Evolutionary conservation across 1,139 yeast genomes (phyloP), one percentile per base, ranked within the genome.

Genomic region (Yamadazyma trypodendri): DNA sequence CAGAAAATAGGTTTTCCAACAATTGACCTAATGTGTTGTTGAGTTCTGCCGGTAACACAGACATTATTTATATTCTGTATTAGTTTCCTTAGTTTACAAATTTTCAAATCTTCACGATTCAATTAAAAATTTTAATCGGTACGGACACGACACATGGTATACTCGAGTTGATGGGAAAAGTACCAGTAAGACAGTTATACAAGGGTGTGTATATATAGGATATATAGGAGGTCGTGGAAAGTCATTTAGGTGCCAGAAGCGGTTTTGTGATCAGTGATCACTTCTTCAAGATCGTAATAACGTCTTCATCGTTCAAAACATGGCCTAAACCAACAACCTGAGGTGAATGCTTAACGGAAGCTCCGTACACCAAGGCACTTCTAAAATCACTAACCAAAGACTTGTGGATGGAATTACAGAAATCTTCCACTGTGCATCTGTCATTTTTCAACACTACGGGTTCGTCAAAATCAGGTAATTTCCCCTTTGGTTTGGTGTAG

Each of bases 341-440:
- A n/a, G 97, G 97, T 63, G 90, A 97, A 62, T 92, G 98, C 68
- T 92, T 92, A 37, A 90, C 97, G 55, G 95, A 84, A 14, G 87
- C 76, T 30, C 97, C 97, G 56, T 73, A 90, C 1, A 92, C 97
- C 48, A 88, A 75, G 1, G 97, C 97, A 53, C 80, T 84, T 64
- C 87, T 84, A 63, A 94, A 94, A 55, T 94, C 96, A 37, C 85
- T 95, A 25, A 90, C 95, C 60, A 92, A 73, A 32, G 92, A 81
- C 66, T 90, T 92, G 71, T 92, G 99, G 51, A 92, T 94, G 48
- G 92, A 86, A 63, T 89, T 88, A 79, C 98, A 94, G 62, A 92
- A 92, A 61, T 92, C 97, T 61, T 86, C 96, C 34, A 92, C 95
- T 0, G 96, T 68, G 58, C 92, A 81, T 47, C 85, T 78, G 48